These are phyloP conservation scores for Yamadazyma paraphyllophila DNA, from an alignment of 805 yeast species.

Conservation along the genomic window DNA sequence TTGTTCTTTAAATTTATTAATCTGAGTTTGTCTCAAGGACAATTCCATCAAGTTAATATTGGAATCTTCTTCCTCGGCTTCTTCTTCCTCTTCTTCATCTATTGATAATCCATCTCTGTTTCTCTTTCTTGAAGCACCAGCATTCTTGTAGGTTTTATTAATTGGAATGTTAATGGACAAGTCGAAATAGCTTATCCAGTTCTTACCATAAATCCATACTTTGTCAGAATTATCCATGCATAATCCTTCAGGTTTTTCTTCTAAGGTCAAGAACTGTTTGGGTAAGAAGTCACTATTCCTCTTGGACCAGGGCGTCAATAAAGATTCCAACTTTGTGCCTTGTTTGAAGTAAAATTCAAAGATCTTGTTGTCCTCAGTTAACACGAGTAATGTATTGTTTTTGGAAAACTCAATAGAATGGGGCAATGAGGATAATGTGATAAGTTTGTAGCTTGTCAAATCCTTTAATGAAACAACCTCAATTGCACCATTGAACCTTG, in stretches of 20 bases:
- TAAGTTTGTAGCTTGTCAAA: slow-evolving; percentile 40
- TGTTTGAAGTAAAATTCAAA: slow-evolving; percentile 58
- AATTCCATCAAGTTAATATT: slow-evolving; percentile 25
- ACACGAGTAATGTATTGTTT: slow-evolving; percentile 52
- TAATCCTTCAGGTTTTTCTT: slow-evolving; percentile 72
- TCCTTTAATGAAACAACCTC: slow-evolving; percentile 43
- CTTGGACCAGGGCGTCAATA: slow-evolving; percentile 76
- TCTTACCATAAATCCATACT: slow-evolving; percentile 85
- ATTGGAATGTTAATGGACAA: slow-evolving; percentile 55
- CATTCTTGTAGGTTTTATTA: slow-evolving; percentile 25
- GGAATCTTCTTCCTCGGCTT: slow-evolving; percentile 17
- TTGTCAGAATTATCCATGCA: slow-evolving; percentile 43
- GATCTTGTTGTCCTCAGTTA: slow-evolving; percentile 72
- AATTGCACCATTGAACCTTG: slow-evolving; percentile 65
- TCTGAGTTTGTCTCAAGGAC: slow-evolving; percentile 29
- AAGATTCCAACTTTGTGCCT: slow-evolving; percentile 16
- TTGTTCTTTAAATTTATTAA: slow-evolving; percentile 34
- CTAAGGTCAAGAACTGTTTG: slow-evolving; percentile 50
- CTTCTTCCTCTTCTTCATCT: slow-evolving; percentile 22
- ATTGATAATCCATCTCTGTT: slow-evolving; percentile 42
- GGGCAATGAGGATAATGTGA: slow-evolving; percentile 59
- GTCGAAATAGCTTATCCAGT: slow-evolving; percentile 79
- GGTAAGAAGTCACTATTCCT: slow-evolving; percentile 76
- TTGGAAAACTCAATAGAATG: slow-evolving; percentile 59
- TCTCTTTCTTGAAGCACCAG: slow-evolving; percentile 37